These are phyloP conservation scores for Pueraria montana DNA, from an alignment of 306 rosid genomes.

Conservation along the genomic window DNA sequence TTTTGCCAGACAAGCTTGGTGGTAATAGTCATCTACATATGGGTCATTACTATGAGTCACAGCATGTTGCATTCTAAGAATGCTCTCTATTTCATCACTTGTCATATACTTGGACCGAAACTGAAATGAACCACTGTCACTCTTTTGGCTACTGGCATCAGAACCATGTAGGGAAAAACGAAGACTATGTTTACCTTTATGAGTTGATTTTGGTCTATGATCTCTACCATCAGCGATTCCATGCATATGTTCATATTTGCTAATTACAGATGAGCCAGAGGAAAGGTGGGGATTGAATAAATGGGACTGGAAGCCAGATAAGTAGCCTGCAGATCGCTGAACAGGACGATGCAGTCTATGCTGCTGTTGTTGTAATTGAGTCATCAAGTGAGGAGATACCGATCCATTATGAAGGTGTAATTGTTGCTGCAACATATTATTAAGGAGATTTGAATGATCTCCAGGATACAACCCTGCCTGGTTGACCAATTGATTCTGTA, in stretches of 20 bases:
- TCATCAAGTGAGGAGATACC: slow-evolving; percentile 55
- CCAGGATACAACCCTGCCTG: slow-evolving; percentile 63
- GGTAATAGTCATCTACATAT: slow-evolving; percentile 65
- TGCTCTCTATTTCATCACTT: slow-evolving; percentile 67
- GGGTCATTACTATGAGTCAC: slow-evolving; percentile 64
- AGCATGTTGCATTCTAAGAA: slow-evolving; percentile 66
- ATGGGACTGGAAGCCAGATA: slow-evolving; percentile 62
- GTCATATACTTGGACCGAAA: slow-evolving; percentile 72
- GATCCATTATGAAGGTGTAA: slow-evolving; percentile 65
- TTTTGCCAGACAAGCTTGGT: slow-evolving; percentile 65
- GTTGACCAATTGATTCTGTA: slow-evolving; percentile 60
- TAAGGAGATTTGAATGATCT: slow-evolving; percentile 69
- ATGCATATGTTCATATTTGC: slow-evolving; percentile 55
- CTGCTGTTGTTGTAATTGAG: slow-evolving; percentile 64
- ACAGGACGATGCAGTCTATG: slow-evolving; percentile 60
- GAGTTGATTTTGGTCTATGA: slow-evolving; percentile 60
- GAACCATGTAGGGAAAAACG: slow-evolving; percentile 59
- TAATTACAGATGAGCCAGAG: slow-evolving; percentile 47
- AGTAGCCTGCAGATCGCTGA: slow-evolving; percentile 57
- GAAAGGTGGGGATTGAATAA: slow-evolving; percentile 53
- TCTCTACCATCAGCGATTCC: slow-evolving; percentile 60
- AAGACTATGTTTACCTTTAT: slow-evolving; percentile 57
- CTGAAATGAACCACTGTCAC: slow-evolving; percentile 54
- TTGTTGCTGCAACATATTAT: slow-evolving; percentile 86
- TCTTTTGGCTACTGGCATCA: slow-evolving; percentile 57